Evolutionary conservation across 495 filamentous ascomycete species (phyloP).

Genomic region (Thermochaetoides thermophila): DNA sequence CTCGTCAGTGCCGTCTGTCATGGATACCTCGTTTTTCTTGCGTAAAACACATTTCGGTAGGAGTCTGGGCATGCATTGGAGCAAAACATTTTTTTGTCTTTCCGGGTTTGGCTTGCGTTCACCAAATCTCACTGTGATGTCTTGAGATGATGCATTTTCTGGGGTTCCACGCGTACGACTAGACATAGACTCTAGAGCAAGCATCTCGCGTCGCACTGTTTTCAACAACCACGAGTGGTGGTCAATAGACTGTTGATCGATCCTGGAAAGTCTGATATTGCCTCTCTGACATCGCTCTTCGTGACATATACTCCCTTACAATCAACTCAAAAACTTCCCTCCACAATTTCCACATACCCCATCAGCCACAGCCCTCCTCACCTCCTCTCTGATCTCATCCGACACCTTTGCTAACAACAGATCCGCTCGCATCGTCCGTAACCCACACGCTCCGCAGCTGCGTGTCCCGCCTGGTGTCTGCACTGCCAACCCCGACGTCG

Average conservation of each 20-base stretch:
- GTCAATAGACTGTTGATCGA: too few species aligned
- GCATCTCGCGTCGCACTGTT: too few species aligned
- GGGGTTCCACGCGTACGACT: too few species aligned
- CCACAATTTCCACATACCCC: slow-evolving; percentile 30
- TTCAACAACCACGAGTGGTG: too few species aligned
- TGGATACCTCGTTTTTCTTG: slow-evolving; percentile 7
- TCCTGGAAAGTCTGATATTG: too few species aligned
- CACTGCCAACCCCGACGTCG: slow-evolving; percentile 28
- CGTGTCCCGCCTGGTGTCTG: slow-evolving; percentile 27
- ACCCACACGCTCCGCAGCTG: slow-evolving; percentile 28
- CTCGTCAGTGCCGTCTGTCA: too few species aligned
- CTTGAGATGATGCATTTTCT: too few species aligned
- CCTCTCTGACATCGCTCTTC: too few species aligned
- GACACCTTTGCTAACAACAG: slow-evolving; percentile 15
- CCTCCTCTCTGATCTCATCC: slow-evolving; percentile 5
- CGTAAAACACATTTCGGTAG: slow-evolving; percentile 2
- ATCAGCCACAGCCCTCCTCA: slow-evolving; percentile 17
- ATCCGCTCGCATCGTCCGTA: slow-evolving; percentile 23
- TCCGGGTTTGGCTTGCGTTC: not conserved
- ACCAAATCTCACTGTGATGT: too few species aligned
- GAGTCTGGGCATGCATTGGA: slow-evolving; percentile 3
- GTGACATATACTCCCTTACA: too few species aligned
- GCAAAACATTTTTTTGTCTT: slow-evolving; percentile 1
- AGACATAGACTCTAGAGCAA: too few species aligned
- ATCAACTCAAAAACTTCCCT: slow-evolving; percentile 30